These are phyloP conservation scores for Chimonanthus praecox DNA, from an alignment of 164 flowering plant genomes.

Conservation along the genomic window DNA sequence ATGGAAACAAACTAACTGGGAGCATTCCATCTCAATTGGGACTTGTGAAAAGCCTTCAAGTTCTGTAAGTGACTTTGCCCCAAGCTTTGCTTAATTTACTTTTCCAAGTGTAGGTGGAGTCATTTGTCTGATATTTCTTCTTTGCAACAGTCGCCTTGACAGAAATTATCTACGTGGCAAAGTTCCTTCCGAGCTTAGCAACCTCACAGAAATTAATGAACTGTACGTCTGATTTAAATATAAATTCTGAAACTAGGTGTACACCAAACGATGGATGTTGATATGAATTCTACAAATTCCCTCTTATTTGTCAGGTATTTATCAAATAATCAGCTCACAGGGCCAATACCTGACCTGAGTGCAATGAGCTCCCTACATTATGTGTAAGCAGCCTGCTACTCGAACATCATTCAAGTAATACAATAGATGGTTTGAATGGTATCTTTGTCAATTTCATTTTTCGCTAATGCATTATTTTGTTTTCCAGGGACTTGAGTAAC, in stretches of 20 bases:
- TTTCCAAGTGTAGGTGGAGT: neutral
- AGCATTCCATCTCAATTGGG: conserved; percentile 60
- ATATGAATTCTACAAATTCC: neutral
- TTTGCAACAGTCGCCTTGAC: conserved; percentile 68
- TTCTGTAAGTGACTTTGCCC: conserved; percentile 64
- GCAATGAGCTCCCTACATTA: conserved; percentile 49
- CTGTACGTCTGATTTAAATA: conserved; percentile 42
- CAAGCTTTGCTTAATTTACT: neutral
- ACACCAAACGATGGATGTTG: neutral
- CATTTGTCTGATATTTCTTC: neutral
- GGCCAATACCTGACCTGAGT: neutral
- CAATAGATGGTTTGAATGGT: neutral
- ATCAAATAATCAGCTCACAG: neutral
- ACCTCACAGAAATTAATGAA: conserved; percentile 55
- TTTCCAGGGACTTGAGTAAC: conserved; percentile 79
- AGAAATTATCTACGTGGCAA: conserved; percentile 56
- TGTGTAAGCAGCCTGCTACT: conserved; percentile 47
- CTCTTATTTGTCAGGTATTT: neutral
- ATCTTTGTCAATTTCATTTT: neutral
- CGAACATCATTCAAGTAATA: neutral
- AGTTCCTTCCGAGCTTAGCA: conserved; percentile 56
- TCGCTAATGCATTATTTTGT: neutral
- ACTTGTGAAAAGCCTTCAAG: conserved; percentile 70
- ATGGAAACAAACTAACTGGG: conserved; percentile 71
- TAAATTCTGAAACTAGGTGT: neutral